Percentiles rank a stretch among this genome's conserved stretches.
Evolutionary conservation across 345 rosid genomes (phyloP).

Genomic region (Bruguiera sexangula): DNA sequence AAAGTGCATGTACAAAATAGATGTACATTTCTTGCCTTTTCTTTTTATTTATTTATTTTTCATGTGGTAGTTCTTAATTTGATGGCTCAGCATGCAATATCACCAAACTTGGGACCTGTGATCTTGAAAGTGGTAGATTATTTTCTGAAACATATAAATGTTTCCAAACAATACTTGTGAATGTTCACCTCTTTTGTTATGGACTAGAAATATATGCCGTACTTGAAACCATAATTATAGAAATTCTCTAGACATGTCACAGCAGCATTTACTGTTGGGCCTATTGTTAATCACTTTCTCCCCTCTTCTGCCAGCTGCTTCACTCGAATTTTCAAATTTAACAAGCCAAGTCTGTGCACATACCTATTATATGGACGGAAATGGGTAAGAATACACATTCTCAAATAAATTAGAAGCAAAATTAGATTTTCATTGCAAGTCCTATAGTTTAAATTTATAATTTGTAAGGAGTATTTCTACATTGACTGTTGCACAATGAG

Average conservation of each 20-base stretch:
- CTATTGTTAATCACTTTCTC: neutral
- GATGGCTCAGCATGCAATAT: no score
- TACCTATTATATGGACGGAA: constrained; percentile 57
- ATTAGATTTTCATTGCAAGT: neutral
- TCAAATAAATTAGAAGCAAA: neutral
- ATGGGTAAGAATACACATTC: constrained; percentile 59
- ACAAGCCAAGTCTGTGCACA: constrained; percentile 50
- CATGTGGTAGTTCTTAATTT: no score
- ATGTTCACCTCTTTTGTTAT: neutral
- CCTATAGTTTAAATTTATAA: neutral
- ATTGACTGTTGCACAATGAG: no score
- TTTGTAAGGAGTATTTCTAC: neutral
- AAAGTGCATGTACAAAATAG: no score
- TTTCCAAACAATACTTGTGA: neutral
- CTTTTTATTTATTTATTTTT: no score
- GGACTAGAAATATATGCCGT: neutral
- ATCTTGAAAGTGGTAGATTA: neutral
- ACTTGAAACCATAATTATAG: neutral
- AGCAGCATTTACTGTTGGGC: constrained; percentile 4
- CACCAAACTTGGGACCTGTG: no score
- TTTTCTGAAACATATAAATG: neutral
- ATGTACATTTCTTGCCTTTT: no score
- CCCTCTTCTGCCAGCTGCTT: constrained; percentile 50
- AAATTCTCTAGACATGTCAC: neutral
- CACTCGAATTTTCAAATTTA: constrained; percentile 84